These are phyloP conservation scores for Phytophthora melonis DNA, from an alignment of 352 stramenopile genomes.

Conservation along the genomic window DNA sequence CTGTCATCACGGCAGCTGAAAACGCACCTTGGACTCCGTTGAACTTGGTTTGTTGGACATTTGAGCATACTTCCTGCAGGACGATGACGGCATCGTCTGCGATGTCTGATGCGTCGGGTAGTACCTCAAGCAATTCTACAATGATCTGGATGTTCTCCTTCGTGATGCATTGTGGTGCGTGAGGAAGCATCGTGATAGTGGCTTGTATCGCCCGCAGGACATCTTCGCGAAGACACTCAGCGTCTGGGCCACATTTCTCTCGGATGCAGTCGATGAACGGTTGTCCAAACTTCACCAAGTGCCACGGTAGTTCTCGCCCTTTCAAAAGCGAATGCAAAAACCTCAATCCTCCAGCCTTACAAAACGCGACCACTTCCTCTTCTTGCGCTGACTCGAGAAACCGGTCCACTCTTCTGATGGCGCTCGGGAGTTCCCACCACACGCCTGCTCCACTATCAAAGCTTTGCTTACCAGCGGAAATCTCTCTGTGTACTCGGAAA, in stretches of 20 bases:
- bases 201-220: slow-evolving; percentile 15
- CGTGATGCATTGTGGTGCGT: slow-evolving; percentile 16
- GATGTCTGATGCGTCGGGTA: slow-evolving; percentile 7
- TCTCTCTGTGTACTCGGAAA: slow-evolving; percentile 25
- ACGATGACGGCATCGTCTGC: slow-evolving; percentile 12
- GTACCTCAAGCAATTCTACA: slow-evolving; percentile 2
- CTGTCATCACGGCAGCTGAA: slow-evolving; percentile 19
- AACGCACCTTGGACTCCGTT: slow-evolving; percentile 2
- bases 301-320: slow-evolving; percentile 5
- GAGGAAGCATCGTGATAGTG: slow-evolving; percentile 13
- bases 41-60: neutral
- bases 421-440: slow-evolving; percentile 14
- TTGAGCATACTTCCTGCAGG: slow-evolving; percentile 18
- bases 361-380: slow-evolving; percentile 27
- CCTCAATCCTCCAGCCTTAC: slow-evolving; percentile 20
- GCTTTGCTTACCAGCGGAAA: neutral
- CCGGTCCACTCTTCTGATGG: slow-evolving; percentile 8
- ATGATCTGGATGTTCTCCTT: slow-evolving; percentile 29
- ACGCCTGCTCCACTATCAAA: slow-evolving; percentile 3
- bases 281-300: slow-evolving; percentile 6
- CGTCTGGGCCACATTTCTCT: neutral
- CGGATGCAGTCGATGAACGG: slow-evolving; percentile 18
- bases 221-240: slow-evolving; percentile 1
- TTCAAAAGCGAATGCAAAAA: slow-evolving; percentile 28
- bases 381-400: slow-evolving; percentile 24